Evolutionary conservation across 768 basidiomycete species (phyloP).

Genomic region (Agaricus bisporus): DNA sequence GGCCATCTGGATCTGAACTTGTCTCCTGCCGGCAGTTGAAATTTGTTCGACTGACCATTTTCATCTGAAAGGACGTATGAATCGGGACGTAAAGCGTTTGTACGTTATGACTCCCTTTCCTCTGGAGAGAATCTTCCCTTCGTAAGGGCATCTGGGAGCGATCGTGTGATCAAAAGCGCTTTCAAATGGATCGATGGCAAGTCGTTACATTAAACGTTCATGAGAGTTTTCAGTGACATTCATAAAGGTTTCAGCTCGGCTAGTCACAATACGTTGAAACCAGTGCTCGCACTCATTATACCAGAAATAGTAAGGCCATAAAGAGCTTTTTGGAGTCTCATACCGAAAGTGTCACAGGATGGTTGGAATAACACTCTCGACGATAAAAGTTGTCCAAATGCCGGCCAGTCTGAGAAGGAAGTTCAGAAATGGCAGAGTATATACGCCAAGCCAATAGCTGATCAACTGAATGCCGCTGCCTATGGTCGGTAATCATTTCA

Average conservation of each 20-base stretch:
- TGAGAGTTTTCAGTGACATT: neutral
- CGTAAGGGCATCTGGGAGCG: constrained; percentile 38
- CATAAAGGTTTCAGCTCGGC: constrained; percentile 54
- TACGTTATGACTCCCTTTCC: constrained; percentile 49
- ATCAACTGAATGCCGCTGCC: constrained; percentile 53
- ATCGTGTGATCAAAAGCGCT: constrained; percentile 62
- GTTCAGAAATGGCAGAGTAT: constrained; percentile 47
- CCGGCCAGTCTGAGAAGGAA: constrained; percentile 36
- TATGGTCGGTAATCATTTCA: constrained; percentile 31
- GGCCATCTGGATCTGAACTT: neutral
- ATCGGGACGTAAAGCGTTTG: constrained; percentile 45
- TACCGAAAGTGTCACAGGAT: neutral
- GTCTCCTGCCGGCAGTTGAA: neutral
- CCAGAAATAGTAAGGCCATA: constrained; percentile 37
- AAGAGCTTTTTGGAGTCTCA: neutral
- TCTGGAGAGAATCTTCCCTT: constrained; percentile 40
- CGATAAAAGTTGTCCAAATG: constrained; percentile 56
- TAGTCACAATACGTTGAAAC: constrained; percentile 37
- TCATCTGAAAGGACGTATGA: constrained; percentile 25
- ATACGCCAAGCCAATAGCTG: constrained; percentile 50
- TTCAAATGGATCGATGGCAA: constrained; percentile 65
- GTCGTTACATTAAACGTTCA: neutral
- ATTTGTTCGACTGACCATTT: neutral
- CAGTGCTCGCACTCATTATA: constrained; percentile 50
- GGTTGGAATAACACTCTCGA: constrained; percentile 62